Base-by-base conservation (phyloP, 2,329 filamentous ascomycete species). In the Colletotrichum orbiculare region DNA sequence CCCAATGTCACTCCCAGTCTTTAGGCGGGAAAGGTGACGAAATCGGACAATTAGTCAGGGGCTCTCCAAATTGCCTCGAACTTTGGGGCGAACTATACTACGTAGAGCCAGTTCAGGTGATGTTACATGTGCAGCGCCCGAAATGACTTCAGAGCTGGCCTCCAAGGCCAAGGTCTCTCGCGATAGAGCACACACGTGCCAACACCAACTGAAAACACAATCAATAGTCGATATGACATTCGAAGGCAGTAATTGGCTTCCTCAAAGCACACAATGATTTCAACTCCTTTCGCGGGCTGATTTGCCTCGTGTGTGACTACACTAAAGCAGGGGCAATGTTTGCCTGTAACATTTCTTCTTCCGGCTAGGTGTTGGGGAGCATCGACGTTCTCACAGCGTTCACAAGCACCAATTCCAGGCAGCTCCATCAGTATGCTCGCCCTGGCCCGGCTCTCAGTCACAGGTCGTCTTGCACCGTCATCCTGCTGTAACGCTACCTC, bases 341-440 rank as follows among this genome's bases (percentile, higher is more conserved):
- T 54, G 46, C 49, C 49, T 38, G 15, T 53, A 49, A 59, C 50
- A 25, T 62, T 66, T 55, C 66, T 67, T 67, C 17, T 67, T 67
- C 57, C 48, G 34, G 42, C 43, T 10, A 42, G 47, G 48, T 46
- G 43, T 45, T 54, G 47, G 47, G 41, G 58, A 59, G 66, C 66
- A 63, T 61, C 39, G 66, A 63, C 49, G 38, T 43, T 54, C 53
- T 58, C 48, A 54, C 63, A 43, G 66, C 38, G 49, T 55, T 58
- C 45, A 59, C 57, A 34, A 53, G 42, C 41, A 59, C 17, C 39
- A 45, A 37, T 54, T 42, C 35, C 53, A 67, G 57, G 54, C 63
- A 66, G 63, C 50, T 54, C 38, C 43, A 41, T 59, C 35, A 13
- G 50, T 33, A 49, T 41, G 45, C 42, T 38, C 42, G 52, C 53